Evolutionary conservation across 1,139 yeast genomes (phyloP), one percentile per base, ranked within the genome.

Genomic region (Arxiozyma slooffiae): DNA sequence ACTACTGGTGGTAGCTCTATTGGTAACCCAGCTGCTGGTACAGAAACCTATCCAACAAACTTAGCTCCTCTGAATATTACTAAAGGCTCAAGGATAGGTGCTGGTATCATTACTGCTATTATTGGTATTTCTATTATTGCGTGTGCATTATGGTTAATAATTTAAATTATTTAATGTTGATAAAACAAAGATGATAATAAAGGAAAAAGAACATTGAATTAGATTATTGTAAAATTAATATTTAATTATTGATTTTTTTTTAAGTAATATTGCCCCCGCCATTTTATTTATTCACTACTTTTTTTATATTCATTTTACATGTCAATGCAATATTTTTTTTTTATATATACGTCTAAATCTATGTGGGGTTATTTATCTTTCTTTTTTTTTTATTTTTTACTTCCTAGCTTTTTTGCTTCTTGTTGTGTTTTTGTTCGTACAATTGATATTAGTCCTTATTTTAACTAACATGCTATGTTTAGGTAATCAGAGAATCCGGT

Each of bases 21-120:
- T 7, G 85, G 85, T 57, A 71, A 77, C 57, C 79, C 80, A 39
- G 76, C 79, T 44, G 85, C 84, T 26, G 89, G 89, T 55, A 69
- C 76, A 6, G 66, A 67, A 52, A 61, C 68, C 16, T 51, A 59
- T 17, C 60, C 68, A 24, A 66, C 72, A 0, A 71, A 70, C 48
- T 58, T 69, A 50, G 63, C 71, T 9, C 73, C 85, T 5, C 71
- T 88, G 58, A 61, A 67, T 18, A 72, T 87, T 47, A 74, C 74
- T 43, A 63, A 71, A 1, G 85, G 83, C 48, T 96, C 88, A 63
- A 77, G 71, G 55, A 96, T 94, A 0, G 97, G 96, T 52, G 97
- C 97, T 0, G 87, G 92, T 46, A 78, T 89, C 48, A 79, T 89
- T 53, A 90, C 97, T 1, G 87, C 85, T 8, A 66, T 88, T 38